Evolutionary conservation across 306 rosid genomes (phyloP), one percentile per base, ranked within the genome.

Genomic region (Arachis stenosperma): DNA sequence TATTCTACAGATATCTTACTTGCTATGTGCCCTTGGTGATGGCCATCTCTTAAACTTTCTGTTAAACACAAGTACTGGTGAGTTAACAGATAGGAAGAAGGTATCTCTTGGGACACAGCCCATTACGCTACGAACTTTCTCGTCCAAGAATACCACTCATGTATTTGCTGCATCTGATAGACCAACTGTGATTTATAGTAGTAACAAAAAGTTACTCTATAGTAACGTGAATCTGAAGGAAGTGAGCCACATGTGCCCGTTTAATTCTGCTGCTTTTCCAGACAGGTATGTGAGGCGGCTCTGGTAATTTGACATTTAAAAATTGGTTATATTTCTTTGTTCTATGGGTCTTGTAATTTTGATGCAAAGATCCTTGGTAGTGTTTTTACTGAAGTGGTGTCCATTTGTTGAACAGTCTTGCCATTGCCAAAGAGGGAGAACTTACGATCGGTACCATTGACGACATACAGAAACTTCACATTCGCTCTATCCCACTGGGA

Each of bases 51-150:
- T 95, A 72, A 95, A 92, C 84, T 95, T 90, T 76, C 71, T 84
- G 80, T 77, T 95, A 83, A 92, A 87, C 90, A 88, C 86, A 67
- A 88, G 76, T 75, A 86, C 91, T 53, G 96, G 99, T 55, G 97
- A 88, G 78, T 82, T 95, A 67, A 79, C 92, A 10, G 97, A 95
- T 79, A 85, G 99, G 88, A 91, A 95, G 69, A 91, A 95, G 74
- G 97, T 95, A 63, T 95, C 99, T 65, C 99, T 95, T 46, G 99
- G 99, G 69, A 95, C 99, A 29, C 99, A 95, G 67, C 99, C 99
- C 47, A 91, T 95, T 70, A 90, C 99, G n/a, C 90, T 95, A 9
- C 93, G 98, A 60, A 95, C 98, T 3, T 95, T 95, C 83, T 85
- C 99, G 12, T 95, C 99, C 64, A 95, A 95, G 91, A 91, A 78